Evolutionary conservation across 2,329 filamentous ascomycete species (phyloP), one percentile per base, ranked within the genome.

Genomic region (Aspergillus jensenii): DNA sequence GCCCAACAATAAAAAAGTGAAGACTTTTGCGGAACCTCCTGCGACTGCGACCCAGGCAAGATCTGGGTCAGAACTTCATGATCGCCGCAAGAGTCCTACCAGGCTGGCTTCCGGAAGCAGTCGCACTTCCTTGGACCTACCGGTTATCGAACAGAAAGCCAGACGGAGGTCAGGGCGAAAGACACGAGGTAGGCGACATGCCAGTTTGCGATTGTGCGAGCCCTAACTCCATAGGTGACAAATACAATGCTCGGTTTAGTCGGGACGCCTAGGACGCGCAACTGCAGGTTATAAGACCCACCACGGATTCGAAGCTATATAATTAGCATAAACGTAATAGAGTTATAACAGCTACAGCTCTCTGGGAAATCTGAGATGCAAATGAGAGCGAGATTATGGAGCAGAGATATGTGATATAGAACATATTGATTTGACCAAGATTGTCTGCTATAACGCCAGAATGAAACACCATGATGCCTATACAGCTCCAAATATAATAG

Each of bases 201-300:
- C 49, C 27, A 5, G 17, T 15, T 19, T 15, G 23, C 15, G 8
- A 23, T 2, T 39, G 21, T 15, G 6, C 14, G 5, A 35, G 14
- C 19, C 17, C 67, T 68, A 41, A 69, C 11, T 9, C 37, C 15
- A 15, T 27, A 74, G 71, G 69, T 21, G 68, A 72, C 12, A 66
- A 65, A 31, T 74, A 74, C 55, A 67, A 61, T 35, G 67, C 68
- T 37, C 68, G 71, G 1, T 74, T 74, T 51, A 67, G 59, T 21
- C 63, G 66, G 43, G 61, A 63, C 14, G 56, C 48, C 17, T 59
- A 49, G 35, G 21, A 23, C 15, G 17, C n/a, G 19, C 8, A 21
- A 15, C 14, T 21, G 17, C n/a, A 23, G 4, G 15, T 25, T 27
- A n/a, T 12, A 45, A 5, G 17, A 12, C 2, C n/a, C 19, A 8